These are phyloP conservation scores for Suhomyces ambrosiae DNA, from an alignment of 1,139 yeast species.

Conservation along the genomic window DNA sequence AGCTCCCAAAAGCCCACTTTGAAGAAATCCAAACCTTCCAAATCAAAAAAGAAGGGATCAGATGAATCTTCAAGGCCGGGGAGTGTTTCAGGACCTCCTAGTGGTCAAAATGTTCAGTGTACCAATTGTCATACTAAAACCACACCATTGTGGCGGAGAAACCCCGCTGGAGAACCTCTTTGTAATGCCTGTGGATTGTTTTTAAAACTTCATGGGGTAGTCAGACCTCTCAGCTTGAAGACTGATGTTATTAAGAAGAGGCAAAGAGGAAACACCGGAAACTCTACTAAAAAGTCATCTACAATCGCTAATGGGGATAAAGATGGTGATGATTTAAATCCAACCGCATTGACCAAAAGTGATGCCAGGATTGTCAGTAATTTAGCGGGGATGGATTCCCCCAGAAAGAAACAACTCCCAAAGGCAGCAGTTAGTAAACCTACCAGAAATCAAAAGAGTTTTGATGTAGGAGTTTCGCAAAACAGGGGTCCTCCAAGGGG, in stretches of 20 bases:
- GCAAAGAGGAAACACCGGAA: slow-evolving; percentile 25
- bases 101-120: slow-evolving; percentile 19
- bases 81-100: neutral
- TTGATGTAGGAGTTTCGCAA: neutral
- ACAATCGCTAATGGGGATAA: slow-evolving; percentile 2
- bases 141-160: slow-evolving; percentile 32
- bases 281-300: slow-evolving; percentile 13
- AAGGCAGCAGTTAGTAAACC: slow-evolving; percentile 1
- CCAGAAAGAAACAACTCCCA: slow-evolving; percentile 1
- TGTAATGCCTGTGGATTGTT: slow-evolving; percentile 34
- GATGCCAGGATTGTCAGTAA: slow-evolving; percentile 16
- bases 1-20: slow-evolving; percentile 9
- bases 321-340: slow-evolving; percentile 31
- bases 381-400: slow-evolving; percentile 1
- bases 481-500: neutral
- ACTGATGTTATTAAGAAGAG: slow-evolving; percentile 33
- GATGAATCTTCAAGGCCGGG: slow-evolving; percentile 2
- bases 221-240: slow-evolving; percentile 30
- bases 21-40: slow-evolving; percentile 16
- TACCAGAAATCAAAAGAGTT: neutral
- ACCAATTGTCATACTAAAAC: slow-evolving; percentile 31
- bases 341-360: slow-evolving; percentile 21
- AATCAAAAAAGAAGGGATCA: slow-evolving; percentile 13
- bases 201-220: slow-evolving; percentile 30
- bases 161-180: slow-evolving; percentile 31